A percentile compares a stretch with the other conserved stretches of the same genome.
Evolutionary conservation across 2,329 filamentous ascomycete species (phyloP).

Genomic region (Penicillium aurantiogriseum): DNA sequence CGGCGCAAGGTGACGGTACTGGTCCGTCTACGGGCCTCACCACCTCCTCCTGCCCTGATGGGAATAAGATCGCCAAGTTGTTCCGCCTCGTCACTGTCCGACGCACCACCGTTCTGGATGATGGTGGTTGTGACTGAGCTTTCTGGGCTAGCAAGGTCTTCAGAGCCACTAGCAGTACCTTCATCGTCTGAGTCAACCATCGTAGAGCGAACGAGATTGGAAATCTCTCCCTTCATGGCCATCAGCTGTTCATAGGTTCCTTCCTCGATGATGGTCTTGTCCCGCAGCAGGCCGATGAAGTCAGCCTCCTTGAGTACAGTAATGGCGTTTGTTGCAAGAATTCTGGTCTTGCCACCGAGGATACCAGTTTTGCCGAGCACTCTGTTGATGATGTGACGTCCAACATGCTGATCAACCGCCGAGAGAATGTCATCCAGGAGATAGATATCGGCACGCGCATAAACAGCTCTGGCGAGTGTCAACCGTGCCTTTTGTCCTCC

Average conservation of each 20-base stretch:
- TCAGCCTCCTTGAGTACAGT: conserved; percentile 85
- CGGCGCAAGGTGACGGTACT: conserved; percentile 81
- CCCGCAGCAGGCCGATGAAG: conserved; percentile 79
- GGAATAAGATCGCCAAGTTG: conserved; percentile 76
- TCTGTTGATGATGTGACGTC: conserved; percentile 89
- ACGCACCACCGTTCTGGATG: conserved; percentile 51
- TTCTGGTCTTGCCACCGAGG: conserved; percentile 79
- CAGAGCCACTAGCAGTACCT: conserved; percentile 52
- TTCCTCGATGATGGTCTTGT: conserved; percentile 78
- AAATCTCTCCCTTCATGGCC: conserved; percentile 89
- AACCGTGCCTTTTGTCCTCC: conserved; percentile 95
- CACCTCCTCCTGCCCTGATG: conserved; percentile 63
- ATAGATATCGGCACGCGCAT: conserved; percentile 94
- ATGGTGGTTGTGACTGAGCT: conserved; percentile 58
- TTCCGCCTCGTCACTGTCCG: conserved; percentile 60
- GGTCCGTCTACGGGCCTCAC: conserved; percentile 58
- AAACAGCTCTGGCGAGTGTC: conserved; percentile 88
- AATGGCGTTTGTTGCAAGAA: conserved; percentile 93
- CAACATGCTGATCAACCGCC: conserved; percentile 97
- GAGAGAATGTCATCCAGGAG: conserved; percentile 91
- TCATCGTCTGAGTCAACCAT: conserved; percentile 49
- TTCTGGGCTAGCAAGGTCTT: conserved; percentile 68
- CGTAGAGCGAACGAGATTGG: conserved; percentile 76
- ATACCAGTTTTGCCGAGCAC: conserved; percentile 85
- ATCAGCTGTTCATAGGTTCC: conserved; percentile 89